phyloP scores from a whole-genome alignment of 2,329 filamentous ascomycete genomes.

The Eutypella sp. region DNA sequence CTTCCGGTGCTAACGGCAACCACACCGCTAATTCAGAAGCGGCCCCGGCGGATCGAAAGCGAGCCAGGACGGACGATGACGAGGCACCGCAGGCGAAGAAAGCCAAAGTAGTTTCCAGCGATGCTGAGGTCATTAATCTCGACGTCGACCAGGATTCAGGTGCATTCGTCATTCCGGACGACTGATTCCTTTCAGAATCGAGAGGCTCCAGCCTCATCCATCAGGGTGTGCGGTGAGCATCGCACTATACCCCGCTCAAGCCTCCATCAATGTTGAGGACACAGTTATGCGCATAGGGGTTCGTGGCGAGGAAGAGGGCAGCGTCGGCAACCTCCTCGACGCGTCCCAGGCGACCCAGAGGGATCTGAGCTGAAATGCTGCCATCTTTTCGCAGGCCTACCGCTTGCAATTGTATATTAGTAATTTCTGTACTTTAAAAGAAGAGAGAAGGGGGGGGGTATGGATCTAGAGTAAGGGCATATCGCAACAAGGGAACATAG shows the following conservation, averaged over 20 bases:
- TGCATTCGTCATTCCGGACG: slow-evolving; percentile 63
- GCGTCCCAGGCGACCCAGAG: slow-evolving; percentile 60
- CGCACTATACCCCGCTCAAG: slow-evolving; percentile 58
- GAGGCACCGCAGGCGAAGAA: slow-evolving; percentile 43
- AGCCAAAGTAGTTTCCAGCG: slow-evolving; percentile 34
- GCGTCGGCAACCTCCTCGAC: slow-evolving; percentile 76
- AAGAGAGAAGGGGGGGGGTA: background rate
- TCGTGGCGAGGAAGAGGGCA: slow-evolving; percentile 69
- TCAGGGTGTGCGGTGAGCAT: background rate
- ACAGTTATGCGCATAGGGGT: slow-evolving; percentile 82
- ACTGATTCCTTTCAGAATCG: slow-evolving; percentile 39
- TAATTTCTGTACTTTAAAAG: slow-evolving; percentile 15
- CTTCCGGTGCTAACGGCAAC: slow-evolving; percentile 36
- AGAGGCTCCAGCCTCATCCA: slow-evolving; percentile 9
- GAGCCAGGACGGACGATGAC: slow-evolving; percentile 38
- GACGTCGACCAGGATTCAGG: slow-evolving; percentile 48
- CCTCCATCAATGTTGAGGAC: slow-evolving; percentile 83
- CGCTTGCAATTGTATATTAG: slow-evolving; percentile 33
- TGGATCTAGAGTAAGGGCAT: background rate
- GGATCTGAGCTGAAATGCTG: slow-evolving; percentile 48
- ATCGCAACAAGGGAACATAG: background rate
- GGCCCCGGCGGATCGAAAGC: slow-evolving; percentile 39
- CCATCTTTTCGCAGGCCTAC: slow-evolving; percentile 23
- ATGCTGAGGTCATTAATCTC: slow-evolving; percentile 44
- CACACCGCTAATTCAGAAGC: slow-evolving; percentile 32